These are phyloP conservation scores for Kwoniella dendrophila DNA, from an alignment of 768 basidiomycete species.

Conservation along the genomic window DNA sequence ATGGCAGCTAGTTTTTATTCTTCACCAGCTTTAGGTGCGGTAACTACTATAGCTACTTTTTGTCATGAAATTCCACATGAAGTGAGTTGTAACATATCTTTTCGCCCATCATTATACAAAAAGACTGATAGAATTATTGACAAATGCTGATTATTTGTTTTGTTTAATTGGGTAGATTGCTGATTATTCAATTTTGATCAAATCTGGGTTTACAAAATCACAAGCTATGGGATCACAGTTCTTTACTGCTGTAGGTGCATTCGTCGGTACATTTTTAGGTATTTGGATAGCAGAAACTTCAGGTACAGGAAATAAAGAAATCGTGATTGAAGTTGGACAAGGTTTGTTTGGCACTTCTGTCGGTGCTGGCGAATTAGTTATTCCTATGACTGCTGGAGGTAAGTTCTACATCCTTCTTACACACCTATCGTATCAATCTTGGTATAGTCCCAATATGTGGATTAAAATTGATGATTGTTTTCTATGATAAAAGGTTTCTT, in stretches of 20 bases:
- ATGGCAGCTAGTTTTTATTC: slow-evolving; percentile 98
- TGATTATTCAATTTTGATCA: slow-evolving; percentile 89
- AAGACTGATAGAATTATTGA: neutral
- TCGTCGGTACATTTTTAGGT: slow-evolving; percentile 64
- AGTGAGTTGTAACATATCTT: too few relatives aligned
- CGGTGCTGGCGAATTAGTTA: slow-evolving; percentile 75
- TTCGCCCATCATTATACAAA: too few relatives aligned
- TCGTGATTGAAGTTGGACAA: slow-evolving; percentile 71
- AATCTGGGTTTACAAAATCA: slow-evolving; percentile 81
- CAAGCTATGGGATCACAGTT: slow-evolving; percentile 95
- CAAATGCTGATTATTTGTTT: neutral
- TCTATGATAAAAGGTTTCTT: slow-evolving; percentile 65
- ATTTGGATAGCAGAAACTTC: slow-evolving; percentile 51
- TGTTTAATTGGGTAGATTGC: slow-evolving; percentile 63
- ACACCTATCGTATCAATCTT: neutral
- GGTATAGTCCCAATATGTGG: too few relatives aligned
- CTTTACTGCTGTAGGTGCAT: slow-evolving; percentile 86
- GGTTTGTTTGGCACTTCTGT: slow-evolving; percentile 84
- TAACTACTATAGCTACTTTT: slow-evolving; percentile 92
- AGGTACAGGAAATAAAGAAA: slow-evolving; percentile 35
- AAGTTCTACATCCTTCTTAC: slow-evolving; percentile 20
- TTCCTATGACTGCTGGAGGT: slow-evolving; percentile 57
- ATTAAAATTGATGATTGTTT: slow-evolving; percentile 14
- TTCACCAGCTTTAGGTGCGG: slow-evolving; percentile 89
- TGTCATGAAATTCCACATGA: slow-evolving; percentile 95